phyloP scores from a whole-genome alignment of 2,329 filamentous ascomycete species.

The Cladosporium halotolerans region DNA sequence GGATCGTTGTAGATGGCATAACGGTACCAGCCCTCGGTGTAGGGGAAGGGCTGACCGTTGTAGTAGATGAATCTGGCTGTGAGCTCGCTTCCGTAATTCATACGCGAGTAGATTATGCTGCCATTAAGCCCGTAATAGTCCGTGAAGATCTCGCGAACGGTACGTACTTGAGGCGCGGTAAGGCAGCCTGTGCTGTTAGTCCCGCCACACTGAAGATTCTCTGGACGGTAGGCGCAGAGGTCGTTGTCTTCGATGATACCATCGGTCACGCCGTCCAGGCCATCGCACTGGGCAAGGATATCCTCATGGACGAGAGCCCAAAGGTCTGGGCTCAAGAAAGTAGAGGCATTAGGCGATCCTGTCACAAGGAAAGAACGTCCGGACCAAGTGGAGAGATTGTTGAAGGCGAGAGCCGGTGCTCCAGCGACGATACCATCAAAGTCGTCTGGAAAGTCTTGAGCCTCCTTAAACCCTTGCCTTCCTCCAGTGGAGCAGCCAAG shows the following conservation, averaged over 20 bases:
- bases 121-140: conserved; percentile 38
- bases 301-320: conserved; percentile 38
- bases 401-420: conserved; percentile 37
- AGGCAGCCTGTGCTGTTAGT: conserved; percentile 37
- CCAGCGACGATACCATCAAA: conserved; percentile 44
- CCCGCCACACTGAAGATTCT: conserved; percentile 31
- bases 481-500: conserved; percentile 43
- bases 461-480: conserved; percentile 40
- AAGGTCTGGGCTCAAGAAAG: conserved; percentile 31
- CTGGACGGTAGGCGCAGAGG: conserved; percentile 38
- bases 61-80: conserved; percentile 31
- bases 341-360: conserved; percentile 31
- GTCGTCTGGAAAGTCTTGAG: conserved; percentile 39
- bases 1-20: conserved; percentile 44
- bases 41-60: conserved; percentile 35
- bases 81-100: conserved; percentile 44
- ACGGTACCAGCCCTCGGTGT: conserved; percentile 43
- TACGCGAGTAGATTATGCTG: conserved; percentile 41
- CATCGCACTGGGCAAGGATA: conserved; percentile 44
- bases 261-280: conserved; percentile 40
- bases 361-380: conserved; percentile 36
- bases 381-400: conserved; percentile 37
- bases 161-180: conserved; percentile 35
- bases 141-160: conserved; percentile 35
- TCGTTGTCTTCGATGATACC: conserved; percentile 40